Conservation (phyloP, 208 protist genomes). For the Trypanosoma cruzi region DNA sequence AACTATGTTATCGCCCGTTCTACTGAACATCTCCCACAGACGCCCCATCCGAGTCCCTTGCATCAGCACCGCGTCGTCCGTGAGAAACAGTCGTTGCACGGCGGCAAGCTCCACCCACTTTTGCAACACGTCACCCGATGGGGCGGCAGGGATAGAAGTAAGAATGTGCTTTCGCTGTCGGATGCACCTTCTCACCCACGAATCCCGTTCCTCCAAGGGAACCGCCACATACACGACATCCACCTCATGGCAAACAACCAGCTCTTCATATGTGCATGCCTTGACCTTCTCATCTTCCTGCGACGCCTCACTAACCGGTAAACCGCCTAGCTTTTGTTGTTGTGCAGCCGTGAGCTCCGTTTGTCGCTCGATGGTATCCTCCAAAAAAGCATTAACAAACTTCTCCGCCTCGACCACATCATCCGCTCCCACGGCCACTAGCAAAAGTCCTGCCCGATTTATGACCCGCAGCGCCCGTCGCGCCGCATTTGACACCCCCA, state of each 20-base stretch:
- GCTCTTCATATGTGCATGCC: constrained; percentile 11
- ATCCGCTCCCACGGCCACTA: constrained; percentile 4
- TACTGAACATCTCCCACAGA: neutral
- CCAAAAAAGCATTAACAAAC: constrained; percentile 7
- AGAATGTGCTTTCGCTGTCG: constrained; percentile 15
- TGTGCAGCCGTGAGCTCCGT: neutral
- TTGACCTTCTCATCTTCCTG: neutral
- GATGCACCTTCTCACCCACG: constrained; percentile 19
- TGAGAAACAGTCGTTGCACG: neutral
- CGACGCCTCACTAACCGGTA: neutral
- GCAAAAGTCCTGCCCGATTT: constrained; percentile 2
- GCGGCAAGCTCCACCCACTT: constrained; percentile 6
- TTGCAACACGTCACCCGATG: neutral
- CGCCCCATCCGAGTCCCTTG: neutral
- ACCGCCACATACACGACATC: constrained; percentile 22
- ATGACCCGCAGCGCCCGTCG: constrained; percentile 3
- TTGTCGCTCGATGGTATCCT: neutral
- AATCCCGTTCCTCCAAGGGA: neutral
- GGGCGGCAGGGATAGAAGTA: constrained; percentile 7
- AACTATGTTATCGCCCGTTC: neutral
- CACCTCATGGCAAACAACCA: constrained; percentile 9
- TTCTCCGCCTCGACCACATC: neutral
- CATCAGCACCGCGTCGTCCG: constrained; percentile 15
- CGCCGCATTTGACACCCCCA: neutral
- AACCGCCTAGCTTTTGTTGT: neutral